These are phyloP conservation scores for Arachis stenosperma DNA, from an alignment of 306 rosid species.

Conservation along the genomic window DNA sequence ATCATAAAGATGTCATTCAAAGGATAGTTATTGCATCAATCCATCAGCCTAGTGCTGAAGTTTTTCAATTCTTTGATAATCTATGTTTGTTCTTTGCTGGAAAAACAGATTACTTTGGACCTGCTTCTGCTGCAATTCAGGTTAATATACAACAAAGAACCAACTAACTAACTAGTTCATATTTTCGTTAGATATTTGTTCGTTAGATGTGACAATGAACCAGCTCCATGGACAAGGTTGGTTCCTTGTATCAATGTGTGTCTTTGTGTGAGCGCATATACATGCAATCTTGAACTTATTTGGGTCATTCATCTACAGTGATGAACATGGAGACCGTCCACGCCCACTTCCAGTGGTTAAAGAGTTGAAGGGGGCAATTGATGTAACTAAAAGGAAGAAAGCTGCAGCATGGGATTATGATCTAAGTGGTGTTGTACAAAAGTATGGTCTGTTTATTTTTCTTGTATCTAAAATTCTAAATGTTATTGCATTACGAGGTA, in stretches of 20 bases:
- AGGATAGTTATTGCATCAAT: too few species aligned
- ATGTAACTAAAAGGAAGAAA: conserved; percentile 56
- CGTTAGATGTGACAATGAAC: conserved; percentile 85
- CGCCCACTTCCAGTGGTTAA: conserved; percentile 55
- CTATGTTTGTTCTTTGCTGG: too few species aligned
- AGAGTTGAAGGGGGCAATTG: conserved; percentile 57
- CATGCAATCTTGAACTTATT: neutral
- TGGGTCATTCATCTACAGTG: conserved; percentile 47
- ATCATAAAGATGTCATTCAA: too few species aligned
- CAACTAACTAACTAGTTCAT: too few species aligned
- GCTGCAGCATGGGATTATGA: conserved; percentile 73
- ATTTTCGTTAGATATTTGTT: conserved; percentile 51
- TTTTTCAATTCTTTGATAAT: too few species aligned
- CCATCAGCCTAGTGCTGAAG: too few species aligned
- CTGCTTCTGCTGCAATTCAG: too few species aligned
- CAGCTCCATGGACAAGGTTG: conserved; percentile 84
- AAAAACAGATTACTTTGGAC: too few species aligned
- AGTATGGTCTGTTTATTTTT: neutral
- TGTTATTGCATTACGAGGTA: neutral
- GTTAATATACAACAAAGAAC: too few species aligned
- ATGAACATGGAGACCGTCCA: conserved; percentile 69
- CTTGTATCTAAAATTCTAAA: neutral
- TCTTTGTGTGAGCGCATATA: conserved; percentile 5
- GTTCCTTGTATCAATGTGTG: neutral
- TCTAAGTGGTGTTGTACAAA: conserved; percentile 42